Evolutionary conservation across 2,329 filamentous ascomycete genomes (phyloP).

Genomic region (Pyrenochaeta sp.): DNA sequence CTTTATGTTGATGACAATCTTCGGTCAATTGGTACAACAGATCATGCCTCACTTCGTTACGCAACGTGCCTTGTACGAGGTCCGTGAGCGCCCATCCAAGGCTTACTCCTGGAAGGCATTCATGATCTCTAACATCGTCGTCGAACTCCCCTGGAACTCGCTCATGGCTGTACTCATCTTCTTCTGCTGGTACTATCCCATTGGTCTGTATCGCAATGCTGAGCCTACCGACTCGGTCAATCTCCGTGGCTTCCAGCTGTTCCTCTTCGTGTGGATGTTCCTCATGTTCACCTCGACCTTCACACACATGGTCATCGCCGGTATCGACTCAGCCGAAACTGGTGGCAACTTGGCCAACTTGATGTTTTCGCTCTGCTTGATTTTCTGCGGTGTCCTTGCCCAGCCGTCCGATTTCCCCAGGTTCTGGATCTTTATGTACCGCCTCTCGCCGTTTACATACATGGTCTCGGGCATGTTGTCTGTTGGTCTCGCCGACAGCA

Average conservation of each 20-base stretch:
- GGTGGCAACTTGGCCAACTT: constrained; percentile 79
- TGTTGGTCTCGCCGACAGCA: constrained; percentile 71
- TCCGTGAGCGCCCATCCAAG: constrained; percentile 83
- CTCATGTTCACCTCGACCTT: constrained; percentile 84
- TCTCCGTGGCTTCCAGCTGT: constrained; percentile 79
- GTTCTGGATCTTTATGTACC: constrained; percentile 89
- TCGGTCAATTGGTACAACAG: constrained; percentile 79
- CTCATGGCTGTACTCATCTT: constrained; percentile 79
- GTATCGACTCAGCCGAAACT: constrained; percentile 75
- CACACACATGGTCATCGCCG: constrained; percentile 77
- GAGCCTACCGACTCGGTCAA: constrained; percentile 65
- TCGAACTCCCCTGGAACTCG: constrained; percentile 86
- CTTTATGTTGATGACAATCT: constrained; percentile 82
- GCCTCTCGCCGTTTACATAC: constrained; percentile 83
- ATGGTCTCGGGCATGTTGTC: constrained; percentile 76
- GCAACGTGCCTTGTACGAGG: constrained; percentile 82
- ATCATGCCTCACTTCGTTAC: constrained; percentile 88
- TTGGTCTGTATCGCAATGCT: constrained; percentile 78
- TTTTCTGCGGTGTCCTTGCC: constrained; percentile 79
- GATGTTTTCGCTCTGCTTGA: constrained; percentile 73
- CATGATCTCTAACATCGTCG: constrained; percentile 81
- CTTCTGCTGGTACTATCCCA: constrained; percentile 85
- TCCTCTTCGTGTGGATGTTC: constrained; percentile 77
- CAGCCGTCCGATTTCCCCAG: constrained; percentile 67
- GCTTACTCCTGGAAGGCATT: constrained; percentile 87